Conservation (phyloP, 495 filamentous ascomycete genomes). For the Glonium stellatum region DNA sequence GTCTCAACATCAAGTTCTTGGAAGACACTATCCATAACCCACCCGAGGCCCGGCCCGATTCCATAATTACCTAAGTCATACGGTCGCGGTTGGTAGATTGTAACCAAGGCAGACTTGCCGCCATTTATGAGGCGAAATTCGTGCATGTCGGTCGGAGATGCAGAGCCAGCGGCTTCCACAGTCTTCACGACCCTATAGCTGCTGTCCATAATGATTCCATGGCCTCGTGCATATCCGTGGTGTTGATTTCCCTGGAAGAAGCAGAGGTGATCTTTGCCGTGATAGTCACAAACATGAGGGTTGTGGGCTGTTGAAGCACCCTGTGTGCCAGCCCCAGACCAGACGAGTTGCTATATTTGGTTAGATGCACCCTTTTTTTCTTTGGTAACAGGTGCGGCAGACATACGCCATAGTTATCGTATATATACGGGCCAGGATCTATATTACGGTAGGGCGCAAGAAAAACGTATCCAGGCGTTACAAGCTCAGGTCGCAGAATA, state of each 20-base stretch:
- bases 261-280: conserved; percentile 46
- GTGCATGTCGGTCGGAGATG: conserved; percentile 16
- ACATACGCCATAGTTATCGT: conserved; percentile 29
- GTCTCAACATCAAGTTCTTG: conserved; percentile 19
- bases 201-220: conserved; percentile 48
- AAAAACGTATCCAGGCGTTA: conserved; percentile 32
- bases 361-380: no score
- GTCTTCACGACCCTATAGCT: conserved; percentile 45
- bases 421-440: conserved; percentile 32
- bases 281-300: conserved; percentile 29
- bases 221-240: conserved; percentile 48
- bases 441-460: conserved; percentile 31
- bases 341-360: conserved; percentile 26
- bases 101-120: conserved; percentile 10
- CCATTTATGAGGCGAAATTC: conserved; percentile 11
- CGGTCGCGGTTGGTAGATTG: conserved; percentile 3
- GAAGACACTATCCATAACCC: conserved; percentile 12
- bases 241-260: conserved; percentile 51
- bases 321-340: conserved; percentile 24
- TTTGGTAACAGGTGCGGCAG: no score
- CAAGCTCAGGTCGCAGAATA: conserved; percentile 26
- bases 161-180: conserved; percentile 24
- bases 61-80: conserved; percentile 6
- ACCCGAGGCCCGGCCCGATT: conserved; percentile 16
- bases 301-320: conserved; percentile 31